These are phyloP conservation scores for Fonsecaea nubica DNA, from an alignment of 2,329 filamentous ascomycete genomes.

Conservation along the genomic window DNA sequence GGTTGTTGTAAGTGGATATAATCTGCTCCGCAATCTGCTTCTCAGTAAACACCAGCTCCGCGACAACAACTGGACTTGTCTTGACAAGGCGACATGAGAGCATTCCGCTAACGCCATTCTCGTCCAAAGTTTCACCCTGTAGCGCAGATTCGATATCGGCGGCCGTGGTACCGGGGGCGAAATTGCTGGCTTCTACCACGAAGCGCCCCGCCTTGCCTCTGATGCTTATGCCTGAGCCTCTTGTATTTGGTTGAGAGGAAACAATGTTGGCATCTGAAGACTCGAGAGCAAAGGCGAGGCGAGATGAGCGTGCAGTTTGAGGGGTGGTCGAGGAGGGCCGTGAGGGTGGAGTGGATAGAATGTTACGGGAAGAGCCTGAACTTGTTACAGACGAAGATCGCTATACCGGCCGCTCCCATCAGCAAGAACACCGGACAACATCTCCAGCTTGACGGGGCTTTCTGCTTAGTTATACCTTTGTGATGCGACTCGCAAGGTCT, in stretches of 20 bases:
- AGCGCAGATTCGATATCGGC: conserved; percentile 69
- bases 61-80: conserved; percentile 63
- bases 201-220: conserved; percentile 62
- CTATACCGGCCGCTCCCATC: conserved; percentile 39
- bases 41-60: conserved; percentile 65
- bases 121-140: conserved; percentile 48
- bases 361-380: conserved; percentile 29
- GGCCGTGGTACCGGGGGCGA: conserved; percentile 69
- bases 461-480: conserved; percentile 54
- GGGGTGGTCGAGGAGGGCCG: conserved; percentile 43
- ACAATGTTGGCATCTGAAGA: conserved; percentile 45
- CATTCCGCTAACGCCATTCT: conserved; percentile 49
- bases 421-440: conserved; percentile 17
- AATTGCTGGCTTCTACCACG: conserved; percentile 67
- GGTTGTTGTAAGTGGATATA: conserved; percentile 67
- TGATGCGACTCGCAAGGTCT: conserved; percentile 64
- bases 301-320: conserved; percentile 45
- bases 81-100: conserved; percentile 60
- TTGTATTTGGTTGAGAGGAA: conserved; percentile 43
- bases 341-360: conserved; percentile 35
- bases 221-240: conserved; percentile 57
- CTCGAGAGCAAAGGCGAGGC: conserved; percentile 39
- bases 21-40: conserved; percentile 64
- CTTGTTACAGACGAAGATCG: conserved; percentile 44
- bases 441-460: conserved; percentile 3